These are phyloP conservation scores for Physcomitrellopsis africana DNA, from an alignment of 225 moss, liverwort and hornwort species.

Conservation along the genomic window DNA sequence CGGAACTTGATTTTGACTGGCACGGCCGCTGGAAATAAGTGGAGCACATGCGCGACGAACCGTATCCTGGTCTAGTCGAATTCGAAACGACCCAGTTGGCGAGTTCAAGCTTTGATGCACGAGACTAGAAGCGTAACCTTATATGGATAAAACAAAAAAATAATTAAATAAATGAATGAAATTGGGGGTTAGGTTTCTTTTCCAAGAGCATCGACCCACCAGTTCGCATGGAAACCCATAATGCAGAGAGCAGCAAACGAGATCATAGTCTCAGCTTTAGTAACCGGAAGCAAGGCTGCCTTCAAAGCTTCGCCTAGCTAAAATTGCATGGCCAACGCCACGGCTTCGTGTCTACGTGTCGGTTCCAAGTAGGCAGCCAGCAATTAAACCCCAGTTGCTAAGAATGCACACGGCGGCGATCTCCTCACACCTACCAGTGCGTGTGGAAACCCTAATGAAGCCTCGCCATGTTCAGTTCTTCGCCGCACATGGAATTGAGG, in stretches of 20 bases:
- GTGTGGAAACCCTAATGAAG: conserved; percentile 1
- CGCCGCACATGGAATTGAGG: conserved; percentile 13
- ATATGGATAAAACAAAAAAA: background rate
- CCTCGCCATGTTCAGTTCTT: background rate
- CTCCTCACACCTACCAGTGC: conserved; percentile 6
- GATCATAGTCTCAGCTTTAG: too few relatives aligned
- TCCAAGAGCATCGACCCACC: background rate
- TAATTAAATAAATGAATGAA: too few relatives aligned
- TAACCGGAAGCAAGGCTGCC: too few relatives aligned
- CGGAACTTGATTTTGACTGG: too few relatives aligned
- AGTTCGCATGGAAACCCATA: background rate
- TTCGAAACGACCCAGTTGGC: too few relatives aligned
- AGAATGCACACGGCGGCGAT: conserved; percentile 20
- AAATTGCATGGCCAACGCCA: background rate
- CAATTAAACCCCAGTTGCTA: conserved; percentile 24
- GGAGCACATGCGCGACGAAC: too few relatives aligned
- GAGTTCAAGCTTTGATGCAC: too few relatives aligned
- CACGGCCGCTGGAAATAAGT: too few relatives aligned
- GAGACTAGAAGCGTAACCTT: too few relatives aligned
- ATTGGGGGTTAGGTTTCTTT: background rate
- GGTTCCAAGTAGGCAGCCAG: conserved; percentile 16
- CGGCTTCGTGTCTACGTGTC: conserved; percentile 1
- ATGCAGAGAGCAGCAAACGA: background rate
- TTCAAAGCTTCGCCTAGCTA: background rate
- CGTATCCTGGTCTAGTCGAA: too few relatives aligned